Percentiles rank a stretch among this genome's conserved stretches.
Conservation (phyloP, 768 basidiomycete species). For the Tylopilus sp. region DNA sequence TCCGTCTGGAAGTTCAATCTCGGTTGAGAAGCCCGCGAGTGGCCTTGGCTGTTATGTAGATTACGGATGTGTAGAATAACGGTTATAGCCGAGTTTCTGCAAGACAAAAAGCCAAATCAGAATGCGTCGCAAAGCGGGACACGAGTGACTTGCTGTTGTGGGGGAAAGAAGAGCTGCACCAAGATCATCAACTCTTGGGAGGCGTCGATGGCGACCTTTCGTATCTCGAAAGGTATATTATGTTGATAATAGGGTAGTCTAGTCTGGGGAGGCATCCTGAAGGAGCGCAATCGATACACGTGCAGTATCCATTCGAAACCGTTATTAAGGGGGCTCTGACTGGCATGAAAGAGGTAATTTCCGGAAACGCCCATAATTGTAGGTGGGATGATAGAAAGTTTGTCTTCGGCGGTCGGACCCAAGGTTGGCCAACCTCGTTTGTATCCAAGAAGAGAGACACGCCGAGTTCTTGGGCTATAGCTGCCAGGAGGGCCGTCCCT, state of each 20-base stretch:
- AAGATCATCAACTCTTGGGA: conserved; percentile 30
- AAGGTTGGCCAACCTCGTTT: conserved; percentile 34
- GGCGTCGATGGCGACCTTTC: conserved; percentile 31
- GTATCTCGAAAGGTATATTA: conserved; percentile 32
- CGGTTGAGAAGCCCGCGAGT: conserved; percentile 39
- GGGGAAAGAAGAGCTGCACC: conserved; percentile 29
- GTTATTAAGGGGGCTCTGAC: conserved; percentile 31
- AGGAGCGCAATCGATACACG: conserved; percentile 33
- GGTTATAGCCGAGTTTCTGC: conserved; percentile 26
- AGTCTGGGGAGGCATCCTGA: conserved; percentile 24
- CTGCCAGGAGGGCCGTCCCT: conserved; percentile 24
- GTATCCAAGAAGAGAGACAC: conserved; percentile 28
- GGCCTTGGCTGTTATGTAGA: conserved; percentile 53
- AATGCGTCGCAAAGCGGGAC: neutral
- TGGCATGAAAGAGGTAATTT: conserved; percentile 33
- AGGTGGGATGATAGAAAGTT: conserved; percentile 28
- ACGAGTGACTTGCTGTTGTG: conserved; percentile 21
- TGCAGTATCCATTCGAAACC: conserved; percentile 32
- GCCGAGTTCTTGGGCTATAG: conserved; percentile 19
- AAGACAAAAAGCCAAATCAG: neutral
- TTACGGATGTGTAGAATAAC: conserved; percentile 48
- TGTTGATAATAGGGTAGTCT: conserved; percentile 30
- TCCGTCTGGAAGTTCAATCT: conserved; percentile 30
- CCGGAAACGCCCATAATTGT: conserved; percentile 33
- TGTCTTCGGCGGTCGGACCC: conserved; percentile 31